Evolutionary conservation across 345 rosid species (phyloP).

Genomic region (Citropsis articulata): DNA sequence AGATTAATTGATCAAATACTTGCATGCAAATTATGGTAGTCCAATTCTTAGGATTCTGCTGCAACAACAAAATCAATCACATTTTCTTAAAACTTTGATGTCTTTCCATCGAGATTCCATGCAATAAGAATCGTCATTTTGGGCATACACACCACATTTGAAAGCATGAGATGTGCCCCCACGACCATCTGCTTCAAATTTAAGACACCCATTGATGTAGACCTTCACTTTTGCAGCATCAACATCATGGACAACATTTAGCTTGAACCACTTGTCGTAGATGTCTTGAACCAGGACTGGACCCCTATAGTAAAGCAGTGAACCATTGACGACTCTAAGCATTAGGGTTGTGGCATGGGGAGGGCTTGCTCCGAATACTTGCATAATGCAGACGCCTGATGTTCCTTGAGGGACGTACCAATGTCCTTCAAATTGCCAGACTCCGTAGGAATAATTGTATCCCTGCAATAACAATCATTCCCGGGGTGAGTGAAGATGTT

Average conservation of each 20-base stretch:
- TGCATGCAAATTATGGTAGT: too few relatives aligned
- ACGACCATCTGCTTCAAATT: constrained; percentile 4
- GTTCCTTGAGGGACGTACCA: constrained; percentile 36
- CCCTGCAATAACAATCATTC: constrained; percentile 22
- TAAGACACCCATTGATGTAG: constrained; percentile 24
- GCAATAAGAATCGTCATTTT: constrained; percentile 8
- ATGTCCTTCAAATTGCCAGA: constrained; percentile 48
- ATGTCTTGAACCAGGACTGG: constrained; percentile 13
- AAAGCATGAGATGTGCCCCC: constrained; percentile 28
- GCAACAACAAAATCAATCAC: neutral
- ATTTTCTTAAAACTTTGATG: constrained; percentile 18
- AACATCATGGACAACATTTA: constrained; percentile 37
- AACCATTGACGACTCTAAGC: constrained; percentile 31
- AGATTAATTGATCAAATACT: too few relatives aligned
- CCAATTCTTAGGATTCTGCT: too few relatives aligned
- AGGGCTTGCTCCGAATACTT: constrained; percentile 27
- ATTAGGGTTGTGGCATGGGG: constrained; percentile 24
- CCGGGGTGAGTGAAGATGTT: too few relatives aligned
- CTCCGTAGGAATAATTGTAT: constrained; percentile 31
- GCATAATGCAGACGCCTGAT: constrained; percentile 32
- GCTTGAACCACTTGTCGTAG: constrained; percentile 28
- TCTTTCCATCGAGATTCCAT: constrained; percentile 41
- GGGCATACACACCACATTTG: constrained; percentile 38
- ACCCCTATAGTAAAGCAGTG: constrained; percentile 23
- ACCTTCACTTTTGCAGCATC: constrained; percentile 19